phyloP scores from a whole-genome alignment of 192 early-diverging fungal species.

The Radiomyces spectabilis region DNA sequence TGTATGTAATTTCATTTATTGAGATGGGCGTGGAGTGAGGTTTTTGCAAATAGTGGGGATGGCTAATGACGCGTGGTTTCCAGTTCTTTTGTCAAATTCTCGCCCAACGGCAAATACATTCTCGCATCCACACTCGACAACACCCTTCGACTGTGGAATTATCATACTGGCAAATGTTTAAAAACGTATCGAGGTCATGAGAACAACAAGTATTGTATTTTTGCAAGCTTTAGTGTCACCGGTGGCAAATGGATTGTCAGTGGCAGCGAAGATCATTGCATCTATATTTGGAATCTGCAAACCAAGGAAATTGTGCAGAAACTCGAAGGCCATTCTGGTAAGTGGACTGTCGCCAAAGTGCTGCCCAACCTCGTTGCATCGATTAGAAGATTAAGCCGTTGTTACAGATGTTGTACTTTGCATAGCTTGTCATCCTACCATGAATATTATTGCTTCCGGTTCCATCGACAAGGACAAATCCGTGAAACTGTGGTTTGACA shows the following conservation, averaged over 20 bases:
- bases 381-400: no score
- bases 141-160: constrained; percentile 92
- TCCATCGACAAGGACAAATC: constrained; percentile 86
- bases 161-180: constrained; percentile 90
- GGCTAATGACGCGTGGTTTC: not conserved
- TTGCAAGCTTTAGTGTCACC: constrained; percentile 90
- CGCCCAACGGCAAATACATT: constrained; percentile 98
- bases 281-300: constrained; percentile 98
- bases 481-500: constrained; percentile 79
- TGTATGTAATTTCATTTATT: no score
- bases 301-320: constrained; percentile 91
- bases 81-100: constrained; percentile 94
- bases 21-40: no score
- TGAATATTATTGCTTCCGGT: constrained; percentile 93
- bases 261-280: constrained; percentile 87
- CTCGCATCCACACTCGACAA: constrained; percentile 90
- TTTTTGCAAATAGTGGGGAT: not conserved
- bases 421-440: constrained; percentile 88
- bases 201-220: constrained; percentile 90
- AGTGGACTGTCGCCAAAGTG: no score
- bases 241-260: constrained; percentile 94
- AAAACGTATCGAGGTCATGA: constrained; percentile 90
- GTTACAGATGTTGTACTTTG: constrained; percentile 83
- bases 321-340: constrained; percentile 88
- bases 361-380: no score